Base-by-base conservation (phyloP, 1,139 yeast species). In the Yamadazyma aaseri region DNA sequence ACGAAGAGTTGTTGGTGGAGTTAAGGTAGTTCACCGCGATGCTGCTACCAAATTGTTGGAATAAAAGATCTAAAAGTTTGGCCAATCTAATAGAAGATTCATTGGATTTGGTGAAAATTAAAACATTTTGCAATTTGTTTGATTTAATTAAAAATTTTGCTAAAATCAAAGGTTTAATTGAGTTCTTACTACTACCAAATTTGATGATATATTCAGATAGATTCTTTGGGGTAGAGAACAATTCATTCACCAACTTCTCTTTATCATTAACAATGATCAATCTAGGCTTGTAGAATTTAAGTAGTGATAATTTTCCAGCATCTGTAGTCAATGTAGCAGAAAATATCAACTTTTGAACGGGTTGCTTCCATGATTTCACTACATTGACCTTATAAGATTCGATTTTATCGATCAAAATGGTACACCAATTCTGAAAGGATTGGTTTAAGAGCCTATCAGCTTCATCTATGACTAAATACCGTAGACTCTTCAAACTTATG, bases 301-400 rank as follows among this genome's bases (percentile, higher is more conserved):
- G 66, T 30, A 77, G 74, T 7, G 92, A 73, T 34, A 94, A 65
- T 51, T 86, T 86, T 22, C 94, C 96, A 0, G 97, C 89, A 57
- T 90, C 95, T 1, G 96, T 82, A 3, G 97, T 89, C 38, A 94
- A 71, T 0, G 99, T 92, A 5, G 99, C 98, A 26, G 96, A 84
- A 53, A 92, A 89, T 3, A 92, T 71, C 56, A 92, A 71, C 49
- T 90, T 89, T 26, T 65, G 69, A 13, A 60, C 63, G 11, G 49
- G 45, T 27, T 55, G 40, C 11, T 40, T 47, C 69, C 72, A 68
- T 5, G 9, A 11, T 5, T 33, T 20, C 7, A 33, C 13, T 6
- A 20, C 15, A 15, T 26, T 20, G 11, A 16, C 38, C 23, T 45
- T 40, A 11, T 26, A 20, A 3, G 38, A 29, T 24, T 75, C 76